Conservation (phyloP, 2,329 filamentous ascomycete species). For the Claviceps paspali region DNA sequence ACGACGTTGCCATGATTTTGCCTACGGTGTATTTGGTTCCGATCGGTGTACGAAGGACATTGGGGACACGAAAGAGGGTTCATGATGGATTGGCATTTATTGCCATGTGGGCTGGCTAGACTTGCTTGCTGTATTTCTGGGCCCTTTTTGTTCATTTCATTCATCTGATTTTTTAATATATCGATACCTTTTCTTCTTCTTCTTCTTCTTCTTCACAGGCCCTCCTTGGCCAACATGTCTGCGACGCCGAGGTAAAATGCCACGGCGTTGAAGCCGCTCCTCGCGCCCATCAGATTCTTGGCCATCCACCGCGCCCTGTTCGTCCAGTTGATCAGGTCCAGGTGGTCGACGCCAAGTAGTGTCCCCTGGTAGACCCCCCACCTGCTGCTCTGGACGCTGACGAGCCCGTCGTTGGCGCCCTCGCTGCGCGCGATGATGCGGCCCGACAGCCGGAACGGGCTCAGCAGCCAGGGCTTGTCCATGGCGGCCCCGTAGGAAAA, state of each 20-base stretch:
- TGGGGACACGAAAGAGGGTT: no score
- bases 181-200: not conserved
- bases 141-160: no score
- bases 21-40: slow-evolving; percentile 1
- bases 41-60: no score
- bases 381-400: slow-evolving; percentile 45
- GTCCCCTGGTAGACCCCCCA: slow-evolving; percentile 53
- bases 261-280: slow-evolving; percentile 48
- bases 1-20: slow-evolving; percentile 1
- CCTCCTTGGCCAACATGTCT: slow-evolving; percentile 59
- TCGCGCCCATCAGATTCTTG: slow-evolving; percentile 35
- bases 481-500: slow-evolving; percentile 46
- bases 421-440: slow-evolving; percentile 33
- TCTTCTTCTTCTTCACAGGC: slow-evolving; percentile 15
- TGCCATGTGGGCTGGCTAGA: no score
- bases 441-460: slow-evolving; percentile 43
- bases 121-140: no score
- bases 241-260: slow-evolving; percentile 52
- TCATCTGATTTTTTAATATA: no score
- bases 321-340: slow-evolving; percentile 55
- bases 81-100: no score
- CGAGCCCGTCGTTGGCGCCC: slow-evolving; percentile 51
- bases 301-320: slow-evolving; percentile 42
- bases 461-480: slow-evolving; percentile 39
- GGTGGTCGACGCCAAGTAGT: slow-evolving; percentile 43